Evolutionary conservation across 2,329 filamentous ascomycete genomes (phyloP), one percentile per base, ranked within the genome.

Genomic region (Zasmidium citrigriseum): DNA sequence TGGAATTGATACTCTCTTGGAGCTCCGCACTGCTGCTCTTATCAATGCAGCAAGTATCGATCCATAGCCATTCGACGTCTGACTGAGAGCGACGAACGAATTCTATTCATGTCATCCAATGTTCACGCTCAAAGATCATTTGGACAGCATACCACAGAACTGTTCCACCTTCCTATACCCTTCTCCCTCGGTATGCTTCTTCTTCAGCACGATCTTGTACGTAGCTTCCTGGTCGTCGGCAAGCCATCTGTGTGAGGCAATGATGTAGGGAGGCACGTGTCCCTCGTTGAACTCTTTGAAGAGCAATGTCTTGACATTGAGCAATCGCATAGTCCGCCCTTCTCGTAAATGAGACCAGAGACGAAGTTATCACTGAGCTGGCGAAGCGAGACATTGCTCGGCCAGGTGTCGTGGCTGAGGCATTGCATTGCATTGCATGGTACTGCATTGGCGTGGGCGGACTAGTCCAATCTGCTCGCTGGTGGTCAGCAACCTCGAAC

Each of bases 1-100:
- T 66, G 14, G 60, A 62, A 44, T 60, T 59, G 25, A 64, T 62
- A 23, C 62, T 58, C 49, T 58, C 57, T 16, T 34, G 46, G 12
- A 66, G n/a, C 38, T 66, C 64, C 34, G 55, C 48, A 25, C 52
- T 59, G 55, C 58, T 66, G 18, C 44, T 55, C 29, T 64, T 57
- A 45, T 66, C 60, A 23, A 67, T 67, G 51, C 63, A 63, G 54
- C 59, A 64, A 3, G 65, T 64, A 51, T 67, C 65, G 23, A 67
- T 52, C 64, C 65, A 67, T 24, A 56, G 22, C 23, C 46, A 59
- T 16, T 50, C 52, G 4, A 54, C 25, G 24, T 24, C 46, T 4
- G 23, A 14, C 16, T 25, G 16, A 16, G 21, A 27, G 3, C 44
- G 29, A 11, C 23, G 24, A 22, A 57, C 25, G 22, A 58, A 60